Percentiles rank a stretch among this genome's conserved stretches.
These are phyloP conservation scores for Candida sojae DNA, from an alignment of 1,139 yeast species.

Conservation along the genomic window DNA sequence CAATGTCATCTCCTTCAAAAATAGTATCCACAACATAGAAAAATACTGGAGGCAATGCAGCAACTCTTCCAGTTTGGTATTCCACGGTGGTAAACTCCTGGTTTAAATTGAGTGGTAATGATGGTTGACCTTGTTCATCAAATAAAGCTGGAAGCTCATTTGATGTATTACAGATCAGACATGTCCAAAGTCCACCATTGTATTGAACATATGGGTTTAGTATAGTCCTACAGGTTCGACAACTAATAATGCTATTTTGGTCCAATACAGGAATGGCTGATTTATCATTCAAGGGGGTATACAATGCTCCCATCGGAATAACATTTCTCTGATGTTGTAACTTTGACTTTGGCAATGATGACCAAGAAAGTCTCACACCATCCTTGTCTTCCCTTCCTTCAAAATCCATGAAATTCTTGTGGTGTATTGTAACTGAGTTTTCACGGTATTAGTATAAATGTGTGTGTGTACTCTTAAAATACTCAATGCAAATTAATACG, in stretches of 20 bases:
- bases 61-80: slow-evolving; percentile 50
- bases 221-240: slow-evolving; percentile 63
- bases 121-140: slow-evolving; percentile 16
- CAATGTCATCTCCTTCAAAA: slow-evolving; percentile 44
- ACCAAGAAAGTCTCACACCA: slow-evolving; percentile 93
- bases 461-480: no score
- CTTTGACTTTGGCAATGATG: slow-evolving; percentile 66
- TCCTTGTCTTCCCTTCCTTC: slow-evolving; percentile 85
- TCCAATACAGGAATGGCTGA: slow-evolving; percentile 40
- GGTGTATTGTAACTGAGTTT: no score
- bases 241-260: slow-evolving; percentile 32
- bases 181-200: slow-evolving; percentile 56
- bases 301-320: slow-evolving; percentile 64
- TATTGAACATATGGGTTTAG: slow-evolving; percentile 55
- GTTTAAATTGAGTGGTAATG: slow-evolving; percentile 33
- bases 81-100: slow-evolving; percentile 59
- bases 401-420: slow-evolving; percentile 34
- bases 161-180: slow-evolving; percentile 60
- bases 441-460: no score
- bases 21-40: slow-evolving; percentile 71
- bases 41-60: slow-evolving; percentile 52
- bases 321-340: slow-evolving; percentile 59
- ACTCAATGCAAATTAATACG: no score
- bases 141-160: slow-evolving; percentile 39
- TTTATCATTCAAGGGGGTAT: slow-evolving; percentile 64